Evolutionary conservation across 352 stramenopile species (phyloP).

Genomic region (Pythium apleroticum): DNA sequence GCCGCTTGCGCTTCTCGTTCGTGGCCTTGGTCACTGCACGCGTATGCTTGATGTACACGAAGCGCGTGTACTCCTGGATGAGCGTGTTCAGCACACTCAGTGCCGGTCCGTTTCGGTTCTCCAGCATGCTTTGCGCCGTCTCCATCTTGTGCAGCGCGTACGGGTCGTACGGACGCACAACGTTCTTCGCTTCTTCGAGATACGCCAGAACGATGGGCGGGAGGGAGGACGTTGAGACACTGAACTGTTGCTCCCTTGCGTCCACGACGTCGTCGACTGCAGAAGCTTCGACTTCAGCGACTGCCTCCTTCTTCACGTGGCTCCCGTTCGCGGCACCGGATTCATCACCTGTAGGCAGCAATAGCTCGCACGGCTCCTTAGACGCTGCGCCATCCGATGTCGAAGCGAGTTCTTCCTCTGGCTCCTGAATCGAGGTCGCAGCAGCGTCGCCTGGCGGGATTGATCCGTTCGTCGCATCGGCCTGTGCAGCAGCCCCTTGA

Average conservation of each 20-base stretch:
- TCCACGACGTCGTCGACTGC: neutral
- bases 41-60: constrained; percentile 83
- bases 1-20: constrained; percentile 67
- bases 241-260: constrained; percentile 8
- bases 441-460: neutral
- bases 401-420: neutral
- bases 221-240: neutral
- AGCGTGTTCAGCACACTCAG: constrained; percentile 69
- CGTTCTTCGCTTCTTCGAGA: constrained; percentile 61
- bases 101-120: constrained; percentile 52
- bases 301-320: neutral
- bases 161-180: constrained; percentile 65
- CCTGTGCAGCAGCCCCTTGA: neutral
- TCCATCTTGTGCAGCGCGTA: constrained; percentile 73
- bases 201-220: constrained; percentile 25
- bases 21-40: constrained; percentile 67
- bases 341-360: neutral
- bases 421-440: neutral
- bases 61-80: constrained; percentile 82
- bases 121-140: constrained; percentile 57
- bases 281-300: neutral
- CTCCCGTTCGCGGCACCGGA: neutral
- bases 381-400: neutral
- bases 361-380: neutral
- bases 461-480: neutral